Evolutionary conservation across 2,329 filamentous ascomycete genomes (phyloP), one percentile per base, ranked within the genome.

Genomic region (Fusarium sp.): DNA sequence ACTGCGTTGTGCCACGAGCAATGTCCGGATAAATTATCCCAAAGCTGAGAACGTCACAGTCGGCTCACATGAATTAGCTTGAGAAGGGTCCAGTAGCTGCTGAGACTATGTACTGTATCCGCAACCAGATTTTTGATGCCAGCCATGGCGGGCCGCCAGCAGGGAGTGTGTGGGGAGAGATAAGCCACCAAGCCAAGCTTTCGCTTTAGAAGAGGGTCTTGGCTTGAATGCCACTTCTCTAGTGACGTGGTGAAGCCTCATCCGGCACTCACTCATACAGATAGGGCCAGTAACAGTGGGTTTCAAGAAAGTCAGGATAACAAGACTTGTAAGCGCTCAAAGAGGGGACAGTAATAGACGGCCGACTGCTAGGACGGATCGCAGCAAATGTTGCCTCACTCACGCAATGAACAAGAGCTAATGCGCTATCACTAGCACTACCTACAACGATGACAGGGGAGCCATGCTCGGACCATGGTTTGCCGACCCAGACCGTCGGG

Each of bases 401-500:
- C 42, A 37, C 37, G 34, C 42, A 46, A 63, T 23, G 45, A 34
- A 49, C 28, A 41, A 56, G 28, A 45, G 59, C 40, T 55, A 59
- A 18, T 46, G 60, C 61, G 50, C 57, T 58, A 57, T 42, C 49
- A 61, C 57, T 59, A 59, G 73, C 37, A 20, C 49, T 53, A 27
- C 21, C 32, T 63, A 54, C 50, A 59, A 71, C 69, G 54, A 66
- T 64, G 72, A 75, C 73, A 75, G 68, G 74, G 75, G 75, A 69
- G 58, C 75, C 76, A 75, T 72, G 76, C 69, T 71, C 68, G 62
- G 72, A 71, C 72, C 73, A 75, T 66, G 72, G 73, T 73, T 78
- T 78, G 69, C 77, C 77, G 77, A 79, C 75, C 77, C 77, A 76
- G 72, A 72, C 72, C 63, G 70, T 78, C 77, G 77, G 77, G 75